Percentiles rank a stretch among this genome's conserved stretches.
These are phyloP conservation scores for Symmetrospora coprosmae DNA, from an alignment of 768 basidiomycete species.

Conservation along the genomic window DNA sequence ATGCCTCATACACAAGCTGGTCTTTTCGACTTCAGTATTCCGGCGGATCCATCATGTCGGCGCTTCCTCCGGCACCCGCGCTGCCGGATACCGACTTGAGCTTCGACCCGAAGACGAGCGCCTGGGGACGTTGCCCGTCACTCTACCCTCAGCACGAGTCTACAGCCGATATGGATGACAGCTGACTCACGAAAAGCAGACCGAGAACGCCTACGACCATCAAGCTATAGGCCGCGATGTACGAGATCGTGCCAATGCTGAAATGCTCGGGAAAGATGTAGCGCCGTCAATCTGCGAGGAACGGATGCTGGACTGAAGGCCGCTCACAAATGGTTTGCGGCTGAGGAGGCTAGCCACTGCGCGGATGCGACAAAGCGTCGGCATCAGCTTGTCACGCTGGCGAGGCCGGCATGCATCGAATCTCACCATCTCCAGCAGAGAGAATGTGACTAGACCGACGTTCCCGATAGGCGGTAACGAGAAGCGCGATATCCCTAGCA, in stretches of 20 bases:
- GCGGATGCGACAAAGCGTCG: background rate
- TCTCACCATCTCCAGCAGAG: conserved; percentile 1
- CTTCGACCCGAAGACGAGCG: background rate
- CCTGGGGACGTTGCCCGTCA: too few relatives aligned
- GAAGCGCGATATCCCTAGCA: background rate
- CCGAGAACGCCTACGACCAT: background rate
- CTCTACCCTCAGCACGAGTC: too few relatives aligned
- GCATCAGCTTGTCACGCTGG: background rate
- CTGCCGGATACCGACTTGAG: background rate
- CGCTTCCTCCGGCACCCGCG: background rate
- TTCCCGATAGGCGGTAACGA: background rate
- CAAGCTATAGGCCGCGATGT: background rate
- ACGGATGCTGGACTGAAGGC: background rate
- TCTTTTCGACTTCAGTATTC: too few relatives aligned
- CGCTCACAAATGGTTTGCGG: conserved; percentile 7
- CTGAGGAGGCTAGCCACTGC: conserved; percentile 5
- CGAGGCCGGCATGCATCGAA: background rate
- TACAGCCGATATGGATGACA: background rate
- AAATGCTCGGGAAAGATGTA: background rate
- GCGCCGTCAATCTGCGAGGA: background rate
- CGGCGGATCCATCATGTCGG: background rate
- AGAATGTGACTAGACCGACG: conserved; percentile 1
- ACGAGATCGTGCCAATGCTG: conserved; percentile 4
- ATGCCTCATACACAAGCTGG: too few relatives aligned
- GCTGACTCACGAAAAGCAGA: background rate